A percentile compares a stretch with the other conserved stretches of the same genome.
phyloP scores from a whole-genome alignment of 352 stramenopile species.

The Pythium angustatum region DNA sequence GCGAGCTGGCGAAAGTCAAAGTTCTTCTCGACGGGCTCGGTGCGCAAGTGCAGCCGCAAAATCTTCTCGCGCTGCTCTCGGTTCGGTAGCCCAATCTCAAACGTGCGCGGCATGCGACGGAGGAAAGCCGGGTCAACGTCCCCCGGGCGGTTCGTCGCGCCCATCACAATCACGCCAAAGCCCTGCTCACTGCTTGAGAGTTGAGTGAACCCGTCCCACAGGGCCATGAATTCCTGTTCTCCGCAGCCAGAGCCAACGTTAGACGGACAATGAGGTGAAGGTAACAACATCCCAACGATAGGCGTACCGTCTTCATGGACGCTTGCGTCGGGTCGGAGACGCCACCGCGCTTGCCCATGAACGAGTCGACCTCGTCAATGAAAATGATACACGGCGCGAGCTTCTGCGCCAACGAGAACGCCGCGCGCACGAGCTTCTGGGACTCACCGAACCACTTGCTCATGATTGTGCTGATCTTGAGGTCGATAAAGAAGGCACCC shows the following conservation, averaged over 20 bases:
- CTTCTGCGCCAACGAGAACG: slow-evolving; percentile 94
- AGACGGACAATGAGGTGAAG: too few relatives aligned
- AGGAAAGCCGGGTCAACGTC: slow-evolving; percentile 95
- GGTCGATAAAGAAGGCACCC: slow-evolving; percentile 86
- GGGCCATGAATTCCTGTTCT: slow-evolving; percentile 98
- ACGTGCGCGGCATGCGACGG: slow-evolving; percentile 94
- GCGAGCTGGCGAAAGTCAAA: slow-evolving; percentile 87
- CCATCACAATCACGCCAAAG: slow-evolving; percentile 95
- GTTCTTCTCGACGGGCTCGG: slow-evolving; percentile 69
- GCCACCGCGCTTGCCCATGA: slow-evolving; percentile 87
- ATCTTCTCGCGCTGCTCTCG: slow-evolving; percentile 91
- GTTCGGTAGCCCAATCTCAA: slow-evolving; percentile 94
- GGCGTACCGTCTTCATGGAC: slow-evolving; percentile 84
- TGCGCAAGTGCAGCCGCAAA: slow-evolving; percentile 90
- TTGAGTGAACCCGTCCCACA: slow-evolving; percentile 96
- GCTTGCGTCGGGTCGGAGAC: slow-evolving; percentile 79
- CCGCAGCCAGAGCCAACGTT: too few relatives aligned
- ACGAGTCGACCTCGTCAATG: slow-evolving; percentile 97
- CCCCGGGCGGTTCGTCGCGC: slow-evolving; percentile 93
- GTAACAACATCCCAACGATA: not conserved
- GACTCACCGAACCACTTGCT: slow-evolving; percentile 92
- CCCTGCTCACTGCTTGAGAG: slow-evolving; percentile 64
- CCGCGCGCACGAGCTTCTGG: slow-evolving; percentile 93
- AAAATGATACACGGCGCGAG: slow-evolving; percentile 97
- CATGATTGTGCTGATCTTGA: slow-evolving; percentile 91